Base-by-base conservation (phyloP, 768 basidiomycete species). In the Mycena indigotica region DNA sequence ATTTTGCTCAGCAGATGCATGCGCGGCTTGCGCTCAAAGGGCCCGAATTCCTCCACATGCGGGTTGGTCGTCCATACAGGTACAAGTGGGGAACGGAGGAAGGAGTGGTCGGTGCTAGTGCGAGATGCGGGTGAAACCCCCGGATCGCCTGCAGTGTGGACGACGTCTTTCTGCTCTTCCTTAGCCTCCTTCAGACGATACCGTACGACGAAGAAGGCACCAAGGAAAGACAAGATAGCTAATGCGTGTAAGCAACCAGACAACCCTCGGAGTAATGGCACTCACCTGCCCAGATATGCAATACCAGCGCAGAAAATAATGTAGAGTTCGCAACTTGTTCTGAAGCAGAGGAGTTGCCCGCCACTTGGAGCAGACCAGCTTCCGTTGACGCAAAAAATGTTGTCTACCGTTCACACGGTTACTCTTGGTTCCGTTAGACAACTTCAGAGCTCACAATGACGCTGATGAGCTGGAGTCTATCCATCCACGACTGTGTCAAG, bases 311-410 rank as follows among this genome's bases (percentile, higher is more conserved):
- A 28, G 79, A 81, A 4, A 81, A 69, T 8, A 86, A 73, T 17
- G 73, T 70, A 15, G 82, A 77, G 54, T 82, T 84, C 15, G 80
- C 65, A 12, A 73, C 63, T 57, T 70, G 72, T 50, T 0, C 50
- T 44, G 15, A 60, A 63, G 12, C 21, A 48, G 0, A 78, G 78
- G 5, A 74, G n/a, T n/a, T n/a, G n/a, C n/a, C 73, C 0, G 81
- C 80, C 16, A 75, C 70, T 24, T 76, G 75, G 6, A 86, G 70
- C 66, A 85, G 70, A 23, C 78, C 80, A 0, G 82, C 79, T 66
- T 85, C 84, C 19, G 77, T 80, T 0, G 84, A 79, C 1, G 84
- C 85, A 53, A 86, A 85, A 67, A 86, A 86, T 0, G 84, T 86
- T 0, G 84, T 83, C 84, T 86, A 56, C 16, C 24, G 16, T 56